Percentiles rank a stretch among this genome's conserved stretches.
These are phyloP conservation scores for Magnusiomyces sp. DNA, from an alignment of 1,139 yeast species.

Conservation along the genomic window DNA sequence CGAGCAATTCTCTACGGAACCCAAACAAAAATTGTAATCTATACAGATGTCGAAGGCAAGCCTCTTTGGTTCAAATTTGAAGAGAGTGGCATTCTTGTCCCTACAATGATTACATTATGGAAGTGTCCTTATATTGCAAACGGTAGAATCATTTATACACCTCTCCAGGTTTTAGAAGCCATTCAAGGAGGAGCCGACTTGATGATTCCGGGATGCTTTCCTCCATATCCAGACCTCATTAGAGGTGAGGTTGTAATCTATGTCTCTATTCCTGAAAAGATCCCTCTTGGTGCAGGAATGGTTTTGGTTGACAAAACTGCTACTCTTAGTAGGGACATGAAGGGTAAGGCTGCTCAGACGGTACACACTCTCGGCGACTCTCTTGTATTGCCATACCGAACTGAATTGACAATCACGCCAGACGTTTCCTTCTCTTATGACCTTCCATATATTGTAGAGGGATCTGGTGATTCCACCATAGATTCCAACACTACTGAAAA, in stretches of 20 bases:
- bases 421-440: slow-evolving; percentile 23
- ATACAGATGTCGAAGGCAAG: slow-evolving; percentile 51
- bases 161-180: slow-evolving; percentile 57
- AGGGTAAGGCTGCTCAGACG: slow-evolving; percentile 34
- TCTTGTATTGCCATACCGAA: slow-evolving; percentile 24
- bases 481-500: slow-evolving; percentile 16
- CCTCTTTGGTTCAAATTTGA: slow-evolving; percentile 67
- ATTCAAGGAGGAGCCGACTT: slow-evolving; percentile 75
- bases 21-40: slow-evolving; percentile 54
- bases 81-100: slow-evolving; percentile 45
- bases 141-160: slow-evolving; percentile 57
- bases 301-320: slow-evolving; percentile 44
- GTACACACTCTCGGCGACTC: slow-evolving; percentile 35
- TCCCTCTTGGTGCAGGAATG: slow-evolving; percentile 68
- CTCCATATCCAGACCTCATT: slow-evolving; percentile 55
- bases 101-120: slow-evolving; percentile 72
- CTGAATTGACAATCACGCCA: slow-evolving; percentile 17
- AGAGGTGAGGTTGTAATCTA: slow-evolving; percentile 52
- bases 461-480: slow-evolving; percentile 9
- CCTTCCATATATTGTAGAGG: slow-evolving; percentile 14
- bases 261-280: slow-evolving; percentile 20
- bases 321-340: slow-evolving; percentile 21
- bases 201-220: slow-evolving; percentile 84
- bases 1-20: slow-evolving; percentile 45
- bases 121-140: slow-evolving; percentile 47